phyloP scores from a whole-genome alignment of 345 rosid genomes.

The Trapa incisa region DNA sequence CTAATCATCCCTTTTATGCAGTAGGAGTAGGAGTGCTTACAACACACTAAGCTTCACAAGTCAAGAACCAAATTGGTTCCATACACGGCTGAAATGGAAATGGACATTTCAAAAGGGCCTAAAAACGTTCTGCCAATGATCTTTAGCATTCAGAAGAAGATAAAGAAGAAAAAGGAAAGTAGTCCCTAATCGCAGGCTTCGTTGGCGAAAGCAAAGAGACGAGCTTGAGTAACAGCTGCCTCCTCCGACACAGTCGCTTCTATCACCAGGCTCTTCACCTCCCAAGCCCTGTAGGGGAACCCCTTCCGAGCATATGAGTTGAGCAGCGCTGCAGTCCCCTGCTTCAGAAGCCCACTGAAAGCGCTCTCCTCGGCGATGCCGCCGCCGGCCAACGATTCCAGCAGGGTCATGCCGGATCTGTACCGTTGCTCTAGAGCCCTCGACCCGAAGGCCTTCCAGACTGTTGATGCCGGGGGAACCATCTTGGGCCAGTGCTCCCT shows the following conservation, averaged over 20 bases:
- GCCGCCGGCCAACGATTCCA: constrained; percentile 50
- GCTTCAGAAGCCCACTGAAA: constrained; percentile 44
- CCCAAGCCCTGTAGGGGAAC: constrained; percentile 57
- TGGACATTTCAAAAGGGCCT: neutral
- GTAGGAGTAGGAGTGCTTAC: neutral
- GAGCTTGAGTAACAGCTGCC: constrained; percentile 49
- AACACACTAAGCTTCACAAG: neutral
- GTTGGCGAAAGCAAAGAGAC: constrained; percentile 44
- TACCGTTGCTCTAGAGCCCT: constrained; percentile 40
- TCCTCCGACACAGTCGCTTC: constrained; percentile 52
- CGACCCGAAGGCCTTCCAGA: constrained; percentile 64
- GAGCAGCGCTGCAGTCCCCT: constrained; percentile 67
- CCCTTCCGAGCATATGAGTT: constrained; percentile 61
- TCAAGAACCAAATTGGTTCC: constrained; percentile 1
- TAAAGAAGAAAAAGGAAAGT: too few relatives aligned
- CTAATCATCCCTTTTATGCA: too few relatives aligned
- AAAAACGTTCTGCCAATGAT: neutral
- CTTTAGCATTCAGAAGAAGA: neutral
- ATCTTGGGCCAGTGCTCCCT: constrained; percentile 81
- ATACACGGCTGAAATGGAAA: neutral
- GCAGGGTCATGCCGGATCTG: constrained; percentile 61
- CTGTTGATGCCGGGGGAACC: constrained; percentile 69
- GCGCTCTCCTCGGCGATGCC: constrained; percentile 37
- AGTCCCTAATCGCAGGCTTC: constrained; percentile 36
- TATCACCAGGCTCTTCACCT: constrained; percentile 67